Conservation (phyloP, 805 yeast species). For the Ogataea haglerorum region DNA sequence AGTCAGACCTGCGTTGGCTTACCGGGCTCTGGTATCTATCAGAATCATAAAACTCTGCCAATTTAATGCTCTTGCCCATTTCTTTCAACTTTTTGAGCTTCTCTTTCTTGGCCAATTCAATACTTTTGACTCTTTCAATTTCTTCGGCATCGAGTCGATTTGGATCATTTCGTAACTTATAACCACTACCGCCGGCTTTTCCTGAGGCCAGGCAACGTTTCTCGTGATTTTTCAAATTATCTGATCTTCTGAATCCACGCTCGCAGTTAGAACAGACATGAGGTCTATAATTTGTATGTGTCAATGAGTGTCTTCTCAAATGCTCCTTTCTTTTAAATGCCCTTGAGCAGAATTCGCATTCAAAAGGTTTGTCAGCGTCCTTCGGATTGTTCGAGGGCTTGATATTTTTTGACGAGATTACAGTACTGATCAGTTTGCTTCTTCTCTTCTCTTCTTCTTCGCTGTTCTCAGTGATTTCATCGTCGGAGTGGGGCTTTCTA, state of each 20-base stretch:
- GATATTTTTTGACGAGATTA: conserved; percentile 23
- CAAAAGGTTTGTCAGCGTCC: conserved; percentile 19
- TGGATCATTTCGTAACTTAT: conserved; percentile 22
- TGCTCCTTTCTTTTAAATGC: conserved; percentile 29
- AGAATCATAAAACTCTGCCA: conserved; percentile 4
- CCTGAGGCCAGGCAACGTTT: conserved; percentile 23
- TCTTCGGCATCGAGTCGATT: conserved; percentile 20
- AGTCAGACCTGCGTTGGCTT: not conserved
- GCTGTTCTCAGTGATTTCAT: not conserved
- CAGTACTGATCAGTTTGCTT: conserved; percentile 17
- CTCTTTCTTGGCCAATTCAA: conserved; percentile 14
- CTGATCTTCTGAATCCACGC: conserved; percentile 28
- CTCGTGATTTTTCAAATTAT: conserved; percentile 27
- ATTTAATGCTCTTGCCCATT: conserved; percentile 10
- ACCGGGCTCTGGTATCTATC: not conserved
- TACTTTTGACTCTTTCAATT: conserved; percentile 20
- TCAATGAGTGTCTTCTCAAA: conserved; percentile 26
- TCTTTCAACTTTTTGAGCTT: conserved; percentile 10
- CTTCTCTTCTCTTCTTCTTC: conserved; percentile 12
- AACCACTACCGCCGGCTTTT: conserved; percentile 20
- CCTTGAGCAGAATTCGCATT: conserved; percentile 26
- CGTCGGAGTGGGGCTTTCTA: not conserved
- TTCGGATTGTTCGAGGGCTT: conserved; percentile 20
- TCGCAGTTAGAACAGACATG: conserved; percentile 27
- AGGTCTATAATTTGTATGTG: conserved; percentile 28